These are phyloP conservation scores for Mycena olivaceomarginata DNA, from an alignment of 768 basidiomycete genomes.

Conservation along the genomic window DNA sequence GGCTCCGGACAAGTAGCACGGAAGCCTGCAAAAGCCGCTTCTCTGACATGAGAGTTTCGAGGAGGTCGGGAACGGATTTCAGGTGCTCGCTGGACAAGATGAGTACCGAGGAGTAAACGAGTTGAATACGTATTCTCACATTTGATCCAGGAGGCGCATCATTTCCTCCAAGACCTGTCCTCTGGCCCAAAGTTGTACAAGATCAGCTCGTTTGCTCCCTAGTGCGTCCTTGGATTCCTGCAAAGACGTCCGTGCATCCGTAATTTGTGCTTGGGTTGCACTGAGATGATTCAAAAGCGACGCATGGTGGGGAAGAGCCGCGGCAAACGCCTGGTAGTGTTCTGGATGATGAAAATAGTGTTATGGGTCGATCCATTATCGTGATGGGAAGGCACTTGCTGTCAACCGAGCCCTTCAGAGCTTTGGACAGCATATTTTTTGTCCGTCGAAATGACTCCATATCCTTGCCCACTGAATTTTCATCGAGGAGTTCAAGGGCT, in stretches of 20 bases:
- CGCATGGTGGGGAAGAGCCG: conserved; percentile 94
- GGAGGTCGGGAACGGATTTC: conserved; percentile 91
- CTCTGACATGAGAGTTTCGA: conserved; percentile 97
- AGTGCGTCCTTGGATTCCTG: conserved; percentile 88
- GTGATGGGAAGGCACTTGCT: conserved; percentile 67
- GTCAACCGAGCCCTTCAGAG: conserved; percentile 92
- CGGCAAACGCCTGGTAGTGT: conserved; percentile 95
- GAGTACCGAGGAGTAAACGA: conserved; percentile 46
- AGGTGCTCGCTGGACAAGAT: conserved; percentile 82
- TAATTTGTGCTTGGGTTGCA: conserved; percentile 85
- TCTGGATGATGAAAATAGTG: conserved; percentile 62
- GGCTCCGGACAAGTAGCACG: conserved; percentile 87
- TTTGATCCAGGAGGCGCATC: conserved; percentile 94
- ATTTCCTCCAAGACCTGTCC: conserved; percentile 97
- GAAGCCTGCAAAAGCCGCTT: conserved; percentile 95
- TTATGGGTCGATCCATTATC: background rate
- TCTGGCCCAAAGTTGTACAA: conserved; percentile 92
- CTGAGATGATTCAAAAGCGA: conserved; percentile 83
- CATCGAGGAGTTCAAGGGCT: conserved; percentile 91
- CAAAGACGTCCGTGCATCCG: conserved; percentile 80
- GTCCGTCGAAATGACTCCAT: conserved; percentile 86
- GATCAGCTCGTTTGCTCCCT: conserved; percentile 89
- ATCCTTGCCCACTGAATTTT: conserved; percentile 82
- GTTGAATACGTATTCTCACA: conserved; percentile 70
- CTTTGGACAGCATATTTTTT: conserved; percentile 85